Conservation (phyloP, 2,329 filamentous ascomycete species). For the Myriosclerotinia scirpicola region DNA sequence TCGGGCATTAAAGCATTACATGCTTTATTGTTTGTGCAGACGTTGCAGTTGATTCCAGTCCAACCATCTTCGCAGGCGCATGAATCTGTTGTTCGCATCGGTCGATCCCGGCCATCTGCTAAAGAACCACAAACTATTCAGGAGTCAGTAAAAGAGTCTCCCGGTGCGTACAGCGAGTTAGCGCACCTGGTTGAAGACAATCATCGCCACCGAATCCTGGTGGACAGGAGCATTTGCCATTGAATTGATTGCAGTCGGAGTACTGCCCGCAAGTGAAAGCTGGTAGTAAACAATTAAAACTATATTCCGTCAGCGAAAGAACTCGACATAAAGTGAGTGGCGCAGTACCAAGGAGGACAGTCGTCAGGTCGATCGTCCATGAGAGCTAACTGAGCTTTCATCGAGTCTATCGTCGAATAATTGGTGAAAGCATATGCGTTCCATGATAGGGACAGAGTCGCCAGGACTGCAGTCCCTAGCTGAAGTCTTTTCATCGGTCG, state of each 20-base stretch:
- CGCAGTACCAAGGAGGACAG: constrained; percentile 72
- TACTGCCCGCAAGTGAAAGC: constrained; percentile 91
- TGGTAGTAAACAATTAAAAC: constrained; percentile 97
- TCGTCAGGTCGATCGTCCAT: constrained; percentile 72
- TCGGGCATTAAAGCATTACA: constrained; percentile 88
- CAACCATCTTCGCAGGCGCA: constrained; percentile 93
- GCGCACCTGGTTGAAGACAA: constrained; percentile 75
- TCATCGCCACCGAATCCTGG: constrained; percentile 92
- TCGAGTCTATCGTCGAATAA: constrained; percentile 60
- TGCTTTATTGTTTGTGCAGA: constrained; percentile 79
- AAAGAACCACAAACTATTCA: constrained; percentile 77
- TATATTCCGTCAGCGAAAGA: constrained; percentile 42
- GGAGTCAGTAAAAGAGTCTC: constrained; percentile 26
- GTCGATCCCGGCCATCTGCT: constrained; percentile 74
- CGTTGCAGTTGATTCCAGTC: constrained; percentile 97
- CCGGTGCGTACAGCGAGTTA: not conserved
- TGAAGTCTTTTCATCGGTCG: constrained; percentile 34
- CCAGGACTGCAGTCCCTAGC: constrained; percentile 33
- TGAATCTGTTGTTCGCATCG: constrained; percentile 65
- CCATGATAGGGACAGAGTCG: constrained; percentile 45
- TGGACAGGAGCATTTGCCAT: constrained; percentile 90
- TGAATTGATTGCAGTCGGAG: constrained; percentile 82
- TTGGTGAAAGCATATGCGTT: constrained; percentile 50
- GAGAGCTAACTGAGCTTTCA: constrained; percentile 66
- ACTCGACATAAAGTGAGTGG: constrained; percentile 24